Evolutionary conservation across 768 basidiomycete genomes (phyloP), one percentile per base, ranked within the genome.

Genomic region (Gyrodon lividus): DNA sequence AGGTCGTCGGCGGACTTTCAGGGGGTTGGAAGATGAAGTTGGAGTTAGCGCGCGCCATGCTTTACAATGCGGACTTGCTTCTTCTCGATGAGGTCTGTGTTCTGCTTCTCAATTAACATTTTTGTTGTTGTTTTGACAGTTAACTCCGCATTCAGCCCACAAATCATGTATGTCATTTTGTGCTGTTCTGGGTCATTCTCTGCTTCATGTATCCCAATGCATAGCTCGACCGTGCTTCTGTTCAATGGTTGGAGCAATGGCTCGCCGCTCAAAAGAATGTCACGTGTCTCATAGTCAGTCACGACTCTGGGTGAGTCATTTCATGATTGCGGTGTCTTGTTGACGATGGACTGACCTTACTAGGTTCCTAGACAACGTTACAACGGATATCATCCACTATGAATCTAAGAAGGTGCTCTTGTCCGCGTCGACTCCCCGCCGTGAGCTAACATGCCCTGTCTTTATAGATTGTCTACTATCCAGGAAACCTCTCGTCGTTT

Each of bases 21-120:
- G 96, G 96, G 62, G 95, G 96, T 38, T 98, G 95, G 95, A 98
- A 98, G 76, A 98, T 98, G 95, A 97, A 97, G 71, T 81, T 98
- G 47, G 95, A 98, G 68, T 80, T 98, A 35, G 93, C 92, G 7
- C 77, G 95, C 59, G 96, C 95, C 12, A 98, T 98, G 93, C 75
- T 98, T 45, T 95, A 96, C 75, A 93, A 95, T 61, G 95, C 90
- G 10, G 89, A 91, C 70, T 74, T 91, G 31, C 76, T 91, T 12
- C 74, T 91, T 43, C 80, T 91, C n/a, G 89, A 95, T 62, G 93
- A 94, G 80, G 87, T 88, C 55, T 55, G 61, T 62, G 51, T 56
- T 17, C 38, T 42, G 13, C 48, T 45, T 51, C 41, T 50, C 45
- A 48, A 67, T 67, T 52, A 26, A 59, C 54, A 59, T 46, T 55